Evolutionary conservation across 148 eudicot species (phyloP), one percentile per base, ranked within the genome.

Genomic region (Salicornia ramosissima): DNA sequence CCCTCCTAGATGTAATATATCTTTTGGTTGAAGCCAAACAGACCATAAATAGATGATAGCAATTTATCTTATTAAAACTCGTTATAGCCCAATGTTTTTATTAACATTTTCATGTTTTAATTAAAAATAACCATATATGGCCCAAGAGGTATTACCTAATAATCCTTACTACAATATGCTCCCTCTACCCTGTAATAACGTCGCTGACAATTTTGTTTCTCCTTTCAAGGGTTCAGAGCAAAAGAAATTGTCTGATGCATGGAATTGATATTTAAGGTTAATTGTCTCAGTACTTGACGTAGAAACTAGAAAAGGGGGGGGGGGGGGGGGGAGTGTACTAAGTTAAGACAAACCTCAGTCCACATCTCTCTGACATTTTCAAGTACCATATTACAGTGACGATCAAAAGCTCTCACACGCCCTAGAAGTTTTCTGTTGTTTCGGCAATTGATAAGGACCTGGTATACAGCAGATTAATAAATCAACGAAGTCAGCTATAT

Each of bases 371-470:
- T 80, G 52, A 90, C 96, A 77, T 87, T 87, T 75, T 87, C 92
- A 60, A 90, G 84, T 45, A 85, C 90, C 96, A 87, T 90, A 70
- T 87, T 86, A 83, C 91, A 87, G 77, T 85, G 89, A 12, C 89
- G 80, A 72, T 86, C 91, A 71, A 87, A 85, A 70, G 92, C 90
- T 81, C 89, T 90, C 43, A 87, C 90, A 21, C 88, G 85, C 8
- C 96, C 91, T 5, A 86, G 75, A 71, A 92, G 84, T 73, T 92
- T 90, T 60, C 82, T 87, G 82, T 92, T 92, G 78, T 92, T 92
- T 66, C 98, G 80, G 79, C 98, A 92, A 81, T 90, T 92, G 75
- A 92, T 92, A 36, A 92, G 91, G 51, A 92, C 91, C 97, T 89
- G 83, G 63, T 10, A 34, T 24, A 63, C 49, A 30, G 42, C 56